Evolutionary conservation across 495 filamentous ascomycete genomes (phyloP), one percentile per base, ranked within the genome.

Genomic region (Immersiella caudata): DNA sequence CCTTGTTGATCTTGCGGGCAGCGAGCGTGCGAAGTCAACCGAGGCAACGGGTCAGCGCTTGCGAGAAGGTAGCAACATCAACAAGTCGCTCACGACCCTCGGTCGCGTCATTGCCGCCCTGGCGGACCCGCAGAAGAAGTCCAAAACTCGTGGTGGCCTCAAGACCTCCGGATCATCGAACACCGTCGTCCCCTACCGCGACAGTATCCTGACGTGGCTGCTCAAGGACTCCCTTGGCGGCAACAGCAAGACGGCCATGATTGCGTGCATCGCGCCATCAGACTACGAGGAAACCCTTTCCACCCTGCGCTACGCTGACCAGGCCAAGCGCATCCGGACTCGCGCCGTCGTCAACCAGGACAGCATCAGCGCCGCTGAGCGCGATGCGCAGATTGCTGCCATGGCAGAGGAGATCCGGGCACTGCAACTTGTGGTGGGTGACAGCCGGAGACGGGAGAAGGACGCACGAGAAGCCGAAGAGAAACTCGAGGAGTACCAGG

Each of bases 181-280:
- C n/a, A 70, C 92, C 89, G 65, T 88, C 88, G 93, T 99, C 6
- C 95, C 95, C 14, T 99, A 96, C 76, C 91, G 95, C 50, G 95
- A 99, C 80, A 94, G 91, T 1, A 94, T 99, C 71, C 85, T 99
- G n/a, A 99, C 95, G 11, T 98, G 94, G 93, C 84, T 99, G 22
- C 83, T 99, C 68, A 98, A 98, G 74, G 95, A 98, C 76, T 93
- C 89, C 2, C 84, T 99, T 1, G 95, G 96, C 18, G 95, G 95
- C 46, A 99, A 99, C 80, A 91, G 87, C 70, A 99, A 98, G 77
- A 99, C 95, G 7, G 95, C 95, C 50, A 99, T 99, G 95, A 97
- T 99, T 68, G 95, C 95, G 16, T 98, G 96, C 76, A 96, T 99
- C 73, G 87, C 93, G 7, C 95, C 95, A 0, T 89, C 89, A 0